Conservation (phyloP, 768 basidiomycete genomes). For the Lentinula lateritia region DNA sequence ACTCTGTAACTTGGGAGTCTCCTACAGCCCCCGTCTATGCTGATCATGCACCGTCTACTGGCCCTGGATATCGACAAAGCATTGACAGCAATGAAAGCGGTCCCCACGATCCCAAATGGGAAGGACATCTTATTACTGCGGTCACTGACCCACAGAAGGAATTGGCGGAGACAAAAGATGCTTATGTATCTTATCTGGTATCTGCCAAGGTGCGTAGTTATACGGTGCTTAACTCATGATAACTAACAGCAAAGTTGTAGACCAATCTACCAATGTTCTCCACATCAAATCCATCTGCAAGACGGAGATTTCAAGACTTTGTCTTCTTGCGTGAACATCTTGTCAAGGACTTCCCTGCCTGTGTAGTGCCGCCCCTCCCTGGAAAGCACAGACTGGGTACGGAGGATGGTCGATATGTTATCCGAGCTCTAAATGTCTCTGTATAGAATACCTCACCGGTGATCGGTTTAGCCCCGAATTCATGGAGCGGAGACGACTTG, state of each 20-base stretch:
- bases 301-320: conserved; percentile 96
- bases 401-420: conserved; percentile 16
- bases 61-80: conserved; percentile 81
- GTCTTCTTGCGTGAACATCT: conserved; percentile 89
- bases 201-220: conserved; percentile 61
- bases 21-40: conserved; percentile 50
- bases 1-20: conserved; percentile 89
- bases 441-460: conserved; percentile 90
- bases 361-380: conserved; percentile 94
- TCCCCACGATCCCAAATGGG: conserved; percentile 89
- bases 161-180: conserved; percentile 94
- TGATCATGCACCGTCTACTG: conserved; percentile 35
- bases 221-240: conserved; percentile 1
- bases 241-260: conserved; percentile 32
- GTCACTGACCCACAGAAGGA: conserved; percentile 96
- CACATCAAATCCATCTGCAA: conserved; percentile 61
- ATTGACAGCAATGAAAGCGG: conserved; percentile 59
- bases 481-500: conserved; percentile 85
- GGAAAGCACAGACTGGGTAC: conserved; percentile 94
- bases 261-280: conserved; percentile 89
- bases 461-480: conserved; percentile 97
- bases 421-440: background rate
- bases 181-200: conserved; percentile 92
- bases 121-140: conserved; percentile 73
- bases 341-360: conserved; percentile 89